phyloP scores from a whole-genome alignment of 805 yeast genomes.

The Pichia phayaonensis region DNA sequence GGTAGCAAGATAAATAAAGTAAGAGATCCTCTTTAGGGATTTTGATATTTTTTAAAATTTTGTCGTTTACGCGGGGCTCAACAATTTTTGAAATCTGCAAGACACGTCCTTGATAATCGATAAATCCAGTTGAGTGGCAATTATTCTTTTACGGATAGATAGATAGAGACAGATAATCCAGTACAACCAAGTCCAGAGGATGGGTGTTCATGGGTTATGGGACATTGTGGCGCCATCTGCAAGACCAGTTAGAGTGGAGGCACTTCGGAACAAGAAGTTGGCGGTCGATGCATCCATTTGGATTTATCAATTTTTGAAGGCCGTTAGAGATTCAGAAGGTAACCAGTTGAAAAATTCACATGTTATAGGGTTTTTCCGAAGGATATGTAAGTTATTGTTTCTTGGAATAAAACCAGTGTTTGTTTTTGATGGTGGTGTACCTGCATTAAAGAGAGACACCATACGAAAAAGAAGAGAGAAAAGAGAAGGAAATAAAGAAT shows the following conservation, averaged over 20 bases:
- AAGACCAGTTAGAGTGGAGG: slow-evolving; percentile 81
- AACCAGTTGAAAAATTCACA: slow-evolving; percentile 72
- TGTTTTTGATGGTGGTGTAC: slow-evolving; percentile 95
- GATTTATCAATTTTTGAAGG: slow-evolving; percentile 95
- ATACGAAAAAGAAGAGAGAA: slow-evolving; percentile 65
- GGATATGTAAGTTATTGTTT: slow-evolving; percentile 83
- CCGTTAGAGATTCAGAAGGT: slow-evolving; percentile 84
- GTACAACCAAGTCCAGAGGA: slow-evolving; percentile 21
- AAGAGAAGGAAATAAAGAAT: slow-evolving; percentile 66
- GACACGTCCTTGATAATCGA: not conserved
- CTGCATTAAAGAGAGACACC: slow-evolving; percentile 71
- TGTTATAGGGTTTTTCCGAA: slow-evolving; percentile 88
- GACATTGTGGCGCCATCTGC: slow-evolving; percentile 84
- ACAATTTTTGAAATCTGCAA: not conserved
- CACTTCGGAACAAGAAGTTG: slow-evolving; percentile 64
- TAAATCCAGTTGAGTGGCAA: not conserved
- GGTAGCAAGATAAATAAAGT: not conserved
- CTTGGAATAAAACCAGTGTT: slow-evolving; percentile 85
- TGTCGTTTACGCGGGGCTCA: not conserved
- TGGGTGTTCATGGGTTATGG: slow-evolving; percentile 98
- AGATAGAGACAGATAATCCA: not conserved
- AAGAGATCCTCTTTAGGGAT: not conserved
- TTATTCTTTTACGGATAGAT: too few relatives aligned
- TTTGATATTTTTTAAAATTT: not conserved
- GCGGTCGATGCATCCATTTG: slow-evolving; percentile 99